phyloP scores from a whole-genome alignment of 306 rosid species.

The Prunus mira region DNA sequence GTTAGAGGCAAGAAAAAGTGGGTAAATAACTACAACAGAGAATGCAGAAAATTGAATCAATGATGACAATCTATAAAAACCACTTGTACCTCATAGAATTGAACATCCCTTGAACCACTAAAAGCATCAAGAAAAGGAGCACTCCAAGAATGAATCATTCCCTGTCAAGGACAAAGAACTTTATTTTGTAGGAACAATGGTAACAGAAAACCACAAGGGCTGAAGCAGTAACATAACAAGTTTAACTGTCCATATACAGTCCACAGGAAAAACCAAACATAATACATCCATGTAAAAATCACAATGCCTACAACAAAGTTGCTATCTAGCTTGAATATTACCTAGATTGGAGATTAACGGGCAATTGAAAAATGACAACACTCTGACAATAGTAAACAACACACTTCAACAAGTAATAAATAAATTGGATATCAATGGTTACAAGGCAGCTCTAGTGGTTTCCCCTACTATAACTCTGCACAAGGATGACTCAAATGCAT shows the following conservation, averaged over 20 bases:
- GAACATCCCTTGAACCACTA: slow-evolving; percentile 46
- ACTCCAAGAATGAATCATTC: slow-evolving; percentile 79
- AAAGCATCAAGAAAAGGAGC: slow-evolving; percentile 55
- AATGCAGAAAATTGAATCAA: slow-evolving; percentile 10
- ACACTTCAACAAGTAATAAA: not conserved
- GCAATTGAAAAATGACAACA: not conserved
- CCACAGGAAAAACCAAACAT: not conserved
- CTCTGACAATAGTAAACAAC: not conserved
- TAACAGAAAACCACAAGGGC: slow-evolving; percentile 20
- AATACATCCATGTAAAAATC: not conserved
- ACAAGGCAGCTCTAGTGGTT: not conserved
- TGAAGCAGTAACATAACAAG: slow-evolving; percentile 1
- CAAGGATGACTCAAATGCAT: not conserved
- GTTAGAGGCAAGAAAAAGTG: not conserved
- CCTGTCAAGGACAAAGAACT: slow-evolving; percentile 42
- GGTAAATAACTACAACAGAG: not conserved
- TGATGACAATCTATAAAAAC: not conserved
- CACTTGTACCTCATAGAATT: slow-evolving; percentile 56
- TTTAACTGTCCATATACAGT: not conserved
- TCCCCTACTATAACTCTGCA: not conserved
- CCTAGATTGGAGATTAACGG: not conserved
- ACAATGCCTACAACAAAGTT: not conserved
- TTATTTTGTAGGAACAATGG: slow-evolving; percentile 17
- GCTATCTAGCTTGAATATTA: not conserved
- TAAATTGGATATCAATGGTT: not conserved